Percentiles rank a stretch among this genome's conserved stretches.
These are phyloP conservation scores for Remersonia thermophila DNA, from an alignment of 2,329 filamentous ascomycete species.

Conservation along the genomic window DNA sequence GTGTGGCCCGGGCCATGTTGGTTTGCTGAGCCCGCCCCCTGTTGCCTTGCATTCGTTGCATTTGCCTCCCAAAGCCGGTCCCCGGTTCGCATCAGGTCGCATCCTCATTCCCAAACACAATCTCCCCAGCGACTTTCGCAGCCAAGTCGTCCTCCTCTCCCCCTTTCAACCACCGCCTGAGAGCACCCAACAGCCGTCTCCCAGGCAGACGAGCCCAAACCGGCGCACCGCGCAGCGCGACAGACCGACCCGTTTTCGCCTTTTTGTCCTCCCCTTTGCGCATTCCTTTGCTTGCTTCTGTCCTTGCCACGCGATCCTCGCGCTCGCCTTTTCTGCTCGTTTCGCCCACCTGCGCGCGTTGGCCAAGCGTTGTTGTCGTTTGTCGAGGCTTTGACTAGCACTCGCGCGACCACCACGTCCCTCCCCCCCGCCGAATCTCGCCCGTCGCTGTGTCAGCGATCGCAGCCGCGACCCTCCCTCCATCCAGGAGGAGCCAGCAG, in stretches of 20 bases:
- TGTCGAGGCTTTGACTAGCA: conserved; percentile 34
- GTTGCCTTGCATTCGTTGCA: conserved; percentile 17
- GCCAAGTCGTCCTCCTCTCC: conserved; percentile 9
- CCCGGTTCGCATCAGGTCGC: too few relatives aligned
- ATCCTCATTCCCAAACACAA: conserved; percentile 8
- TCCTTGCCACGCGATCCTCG: conserved; percentile 21
- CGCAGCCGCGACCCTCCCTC: conserved; percentile 11
- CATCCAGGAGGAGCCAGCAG: too few relatives aligned
- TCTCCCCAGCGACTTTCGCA: conserved; percentile 11
- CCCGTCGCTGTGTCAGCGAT: conserved; percentile 1
- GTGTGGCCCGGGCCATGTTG: conserved; percentile 10
- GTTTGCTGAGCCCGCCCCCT: too few relatives aligned
- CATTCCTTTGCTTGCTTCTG: conserved; percentile 10
- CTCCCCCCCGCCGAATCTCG: conserved; percentile 5
- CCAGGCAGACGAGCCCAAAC: conserved; percentile 13
- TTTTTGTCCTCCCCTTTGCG: not conserved
- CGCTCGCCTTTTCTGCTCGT: conserved; percentile 24
- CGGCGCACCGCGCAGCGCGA: conserved; percentile 13
- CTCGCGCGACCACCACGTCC: conserved; percentile 30
- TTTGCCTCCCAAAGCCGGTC: conserved; percentile 11
- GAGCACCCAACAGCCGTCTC: conserved; percentile 14
- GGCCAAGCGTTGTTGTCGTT: not conserved
- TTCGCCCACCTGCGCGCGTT: too few relatives aligned
- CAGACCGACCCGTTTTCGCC: conserved; percentile 8
- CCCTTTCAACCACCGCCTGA: conserved; percentile 16